phyloP scores from a whole-genome alignment of 2,329 filamentous ascomycete species.

The Penicillium sp. region DNA sequence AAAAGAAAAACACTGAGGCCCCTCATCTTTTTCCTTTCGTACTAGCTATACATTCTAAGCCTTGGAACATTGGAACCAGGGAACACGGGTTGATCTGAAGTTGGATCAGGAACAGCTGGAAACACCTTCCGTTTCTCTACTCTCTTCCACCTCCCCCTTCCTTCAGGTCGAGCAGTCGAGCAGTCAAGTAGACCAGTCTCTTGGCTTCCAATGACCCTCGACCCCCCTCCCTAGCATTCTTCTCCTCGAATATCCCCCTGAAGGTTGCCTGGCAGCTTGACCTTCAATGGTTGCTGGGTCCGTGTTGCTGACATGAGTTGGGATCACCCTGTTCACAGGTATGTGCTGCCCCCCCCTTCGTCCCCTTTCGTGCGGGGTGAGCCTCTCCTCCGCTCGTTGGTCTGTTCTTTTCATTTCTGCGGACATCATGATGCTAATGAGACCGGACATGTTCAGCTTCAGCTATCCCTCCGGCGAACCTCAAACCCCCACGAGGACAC shows the following conservation, averaged over 20 bases:
- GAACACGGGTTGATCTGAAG: neutral
- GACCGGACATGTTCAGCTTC: slow-evolving; percentile 42
- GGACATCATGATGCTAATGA: slow-evolving; percentile 33
- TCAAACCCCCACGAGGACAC: slow-evolving; percentile 47
- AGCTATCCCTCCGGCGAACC: slow-evolving; percentile 47
- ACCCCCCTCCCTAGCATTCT: slow-evolving; percentile 29
- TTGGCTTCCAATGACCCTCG: slow-evolving; percentile 7
- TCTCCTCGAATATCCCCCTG: slow-evolving; percentile 18
- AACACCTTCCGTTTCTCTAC: neutral
- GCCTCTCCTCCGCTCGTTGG: slow-evolving; percentile 2
- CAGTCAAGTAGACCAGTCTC: neutral
- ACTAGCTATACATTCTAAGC: neutral
- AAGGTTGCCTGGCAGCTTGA: slow-evolving; percentile 37
- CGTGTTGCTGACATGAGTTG: slow-evolving; percentile 47
- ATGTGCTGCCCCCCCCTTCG: slow-evolving; percentile 24
- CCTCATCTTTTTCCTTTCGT: slow-evolving; percentile 4
- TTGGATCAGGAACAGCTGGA: neutral
- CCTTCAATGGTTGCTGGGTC: slow-evolving; percentile 40
- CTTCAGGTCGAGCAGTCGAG: neutral
- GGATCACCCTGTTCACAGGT: slow-evolving; percentile 48
- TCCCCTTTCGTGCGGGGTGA: slow-evolving; percentile 17
- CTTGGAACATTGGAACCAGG: neutral
- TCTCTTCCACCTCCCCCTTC: slow-evolving; percentile 1
- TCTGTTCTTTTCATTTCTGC: slow-evolving; percentile 5
- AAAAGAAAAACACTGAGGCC: slow-evolving; percentile 35